These are phyloP conservation scores for Melaleuca alternifolia DNA, from an alignment of 345 rosid genomes.

Conservation along the genomic window DNA sequence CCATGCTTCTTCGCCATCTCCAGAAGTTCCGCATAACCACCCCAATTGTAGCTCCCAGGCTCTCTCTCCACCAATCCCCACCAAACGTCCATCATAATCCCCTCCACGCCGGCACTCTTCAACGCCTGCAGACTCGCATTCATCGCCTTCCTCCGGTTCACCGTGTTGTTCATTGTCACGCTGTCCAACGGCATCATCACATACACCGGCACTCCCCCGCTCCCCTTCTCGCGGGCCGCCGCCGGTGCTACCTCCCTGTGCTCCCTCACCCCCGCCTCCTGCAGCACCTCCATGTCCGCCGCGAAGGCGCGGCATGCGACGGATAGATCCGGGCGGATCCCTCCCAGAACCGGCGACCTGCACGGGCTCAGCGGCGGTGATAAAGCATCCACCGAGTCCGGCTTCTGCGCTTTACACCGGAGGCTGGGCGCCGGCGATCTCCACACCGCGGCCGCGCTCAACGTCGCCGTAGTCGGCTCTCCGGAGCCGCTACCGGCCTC, in stretches of 20 bases:
- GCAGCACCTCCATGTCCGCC: slow-evolving; percentile 5
- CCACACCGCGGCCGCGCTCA: slow-evolving; percentile 47
- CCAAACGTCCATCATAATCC: slow-evolving; percentile 98
- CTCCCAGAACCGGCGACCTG: slow-evolving; percentile 33
- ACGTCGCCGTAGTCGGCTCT: slow-evolving; percentile 23
- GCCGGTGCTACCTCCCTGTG: slow-evolving; percentile 11
- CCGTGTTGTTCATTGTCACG: slow-evolving; percentile 66
- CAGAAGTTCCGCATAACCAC: slow-evolving; percentile 76
- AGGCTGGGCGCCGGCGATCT: slow-evolving; percentile 22
- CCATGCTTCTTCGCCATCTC: slow-evolving; percentile 89
- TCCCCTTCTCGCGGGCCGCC: slow-evolving; percentile 18
- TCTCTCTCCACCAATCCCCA: slow-evolving; percentile 98
- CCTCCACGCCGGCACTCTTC: slow-evolving; percentile 95
- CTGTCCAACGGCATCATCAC: slow-evolving; percentile 99
- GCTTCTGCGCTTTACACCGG: slow-evolving; percentile 18
- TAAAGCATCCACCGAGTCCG: slow-evolving; percentile 9
- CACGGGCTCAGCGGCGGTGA: slow-evolving; percentile 69
- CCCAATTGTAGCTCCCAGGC: slow-evolving; percentile 88
- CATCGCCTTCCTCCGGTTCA: slow-evolving; percentile 90
- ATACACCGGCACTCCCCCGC: slow-evolving; percentile 87
- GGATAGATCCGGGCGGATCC: slow-evolving; percentile 51
- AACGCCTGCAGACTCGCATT: slow-evolving; percentile 86
- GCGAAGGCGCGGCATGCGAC: slow-evolving; percentile 36
- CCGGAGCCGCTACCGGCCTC: slow-evolving; percentile 16
- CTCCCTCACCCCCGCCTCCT: slow-evolving; percentile 26